Evolutionary conservation across 1,284 basidiomycete species (phyloP), one percentile per base, ranked within the genome.

Genomic region (Cryptococcus sp.): DNA sequence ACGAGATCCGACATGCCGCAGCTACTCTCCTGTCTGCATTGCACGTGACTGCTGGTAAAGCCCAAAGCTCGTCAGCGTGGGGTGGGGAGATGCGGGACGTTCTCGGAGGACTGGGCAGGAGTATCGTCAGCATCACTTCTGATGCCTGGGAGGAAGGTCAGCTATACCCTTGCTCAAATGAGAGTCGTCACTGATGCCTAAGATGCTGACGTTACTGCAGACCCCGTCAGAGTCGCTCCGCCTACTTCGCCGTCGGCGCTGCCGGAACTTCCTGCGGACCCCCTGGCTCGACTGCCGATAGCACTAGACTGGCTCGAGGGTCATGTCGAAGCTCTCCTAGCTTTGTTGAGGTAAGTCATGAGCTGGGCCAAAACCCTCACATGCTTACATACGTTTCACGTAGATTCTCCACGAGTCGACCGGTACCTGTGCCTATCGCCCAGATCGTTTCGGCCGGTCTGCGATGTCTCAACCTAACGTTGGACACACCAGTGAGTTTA

Each of bases 351-450:
- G 68, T 71, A 35, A 15, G 68, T 54, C 15, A 38, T 22, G 13
- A 35, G 16, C 47, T 19, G 19, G 7, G 6, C 17, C 5, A n/a
- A 45, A 3, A 16, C 22, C 49, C 54, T 60, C 25, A 61, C 19
- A 7, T 46, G 17, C 30, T 52, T 43, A 19, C 16, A 5, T 46
- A 6, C 2, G 45, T 3, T 38, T 46, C 13, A 43, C 5, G 3
- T 22, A 90, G 88, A 50, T 81, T 84, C 15, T 78, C 83, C 0
- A 84, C 83, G 2, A 78, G 82, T 45, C 84, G 90, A 17, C 85
- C 89, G 8, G 87, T 94, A 1, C 82, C 85, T 47, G 71, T 94
- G 2, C 90, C 92, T 0, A 70, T 91, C 15, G 90, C 89, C 6
- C 68, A 71, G 50, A 60, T 82, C 13, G 70, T 80, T 8, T 60